Conservation (phyloP, 2,329 filamentous ascomycete genomes). For the Cordyceps cateniannulata region DNA sequence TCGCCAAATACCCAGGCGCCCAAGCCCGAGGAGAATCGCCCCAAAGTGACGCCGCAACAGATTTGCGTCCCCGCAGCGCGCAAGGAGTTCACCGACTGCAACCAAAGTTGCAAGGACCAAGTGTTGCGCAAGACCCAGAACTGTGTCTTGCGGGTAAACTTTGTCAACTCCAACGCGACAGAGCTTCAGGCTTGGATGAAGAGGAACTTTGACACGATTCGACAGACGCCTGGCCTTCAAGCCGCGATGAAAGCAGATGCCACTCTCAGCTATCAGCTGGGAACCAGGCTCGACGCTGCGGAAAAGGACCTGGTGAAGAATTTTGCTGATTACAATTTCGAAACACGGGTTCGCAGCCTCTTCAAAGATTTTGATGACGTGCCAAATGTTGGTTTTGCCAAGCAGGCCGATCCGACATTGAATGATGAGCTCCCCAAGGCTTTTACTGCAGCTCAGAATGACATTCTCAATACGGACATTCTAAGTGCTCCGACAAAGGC, state of each 20-base stretch:
- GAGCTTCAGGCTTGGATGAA: background rate
- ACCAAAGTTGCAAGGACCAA: background rate
- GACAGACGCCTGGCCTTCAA: background rate
- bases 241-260: background rate
- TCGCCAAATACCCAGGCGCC: background rate
- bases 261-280: background rate
- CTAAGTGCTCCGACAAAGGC: too few species aligned
- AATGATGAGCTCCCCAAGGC: background rate
- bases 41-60: background rate
- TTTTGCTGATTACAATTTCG: background rate
- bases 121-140: background rate
- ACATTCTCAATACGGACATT: background rate
- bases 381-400: background rate
- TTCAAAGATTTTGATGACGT: background rate
- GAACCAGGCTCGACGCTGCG: background rate
- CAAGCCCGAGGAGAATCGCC: background rate
- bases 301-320: background rate
- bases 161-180: background rate
- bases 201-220: background rate
- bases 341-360: background rate
- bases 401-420: background rate
- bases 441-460: background rate
- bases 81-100: background rate
- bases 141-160: background rate
- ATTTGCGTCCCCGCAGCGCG: background rate